These are phyloP conservation scores for Bruguiera hainesii DNA, from an alignment of 441 rosid species.

Conservation along the genomic window DNA sequence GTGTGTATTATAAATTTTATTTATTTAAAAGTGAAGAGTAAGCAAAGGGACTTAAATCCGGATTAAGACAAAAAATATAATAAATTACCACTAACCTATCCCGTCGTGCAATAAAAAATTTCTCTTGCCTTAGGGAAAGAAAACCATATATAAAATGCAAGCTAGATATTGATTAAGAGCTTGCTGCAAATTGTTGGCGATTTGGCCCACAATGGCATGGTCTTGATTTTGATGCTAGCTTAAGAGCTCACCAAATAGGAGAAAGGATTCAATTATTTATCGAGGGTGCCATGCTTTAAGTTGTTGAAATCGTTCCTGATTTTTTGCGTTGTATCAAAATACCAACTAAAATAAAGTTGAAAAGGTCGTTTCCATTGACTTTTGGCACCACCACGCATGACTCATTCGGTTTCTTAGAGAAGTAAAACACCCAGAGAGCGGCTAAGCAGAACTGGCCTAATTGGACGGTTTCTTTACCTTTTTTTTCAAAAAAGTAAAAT, in stretches of 20 bases:
- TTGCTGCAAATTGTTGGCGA: slow-evolving; percentile 23
- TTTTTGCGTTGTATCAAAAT: slow-evolving; percentile 3
- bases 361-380: slow-evolving; percentile 27
- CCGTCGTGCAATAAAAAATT: no score
- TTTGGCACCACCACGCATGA: slow-evolving; percentile 17
- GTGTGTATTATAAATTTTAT: no score
- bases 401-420: neutral
- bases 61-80: no score
- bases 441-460: neutral
- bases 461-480: neutral
- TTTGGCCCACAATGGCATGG: slow-evolving; percentile 9
- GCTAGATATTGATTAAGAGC: neutral
- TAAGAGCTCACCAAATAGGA: slow-evolving; percentile 18
- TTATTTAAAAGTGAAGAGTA: no score
- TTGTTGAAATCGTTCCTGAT: slow-evolving; percentile 3
- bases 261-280: slow-evolving; percentile 15
- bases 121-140: neutral
- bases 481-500: no score
- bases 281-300: slow-evolving; percentile 15
- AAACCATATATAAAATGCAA: slow-evolving; percentile 1
- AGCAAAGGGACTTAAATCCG: no score
- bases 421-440: neutral
- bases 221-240: slow-evolving; percentile 12
- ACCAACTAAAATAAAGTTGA: slow-evolving; percentile 11
- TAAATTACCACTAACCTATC: no score